Base-by-base conservation (phyloP, 2,329 filamentous ascomycete genomes). In the Lecanoromycetidae sp. region DNA sequence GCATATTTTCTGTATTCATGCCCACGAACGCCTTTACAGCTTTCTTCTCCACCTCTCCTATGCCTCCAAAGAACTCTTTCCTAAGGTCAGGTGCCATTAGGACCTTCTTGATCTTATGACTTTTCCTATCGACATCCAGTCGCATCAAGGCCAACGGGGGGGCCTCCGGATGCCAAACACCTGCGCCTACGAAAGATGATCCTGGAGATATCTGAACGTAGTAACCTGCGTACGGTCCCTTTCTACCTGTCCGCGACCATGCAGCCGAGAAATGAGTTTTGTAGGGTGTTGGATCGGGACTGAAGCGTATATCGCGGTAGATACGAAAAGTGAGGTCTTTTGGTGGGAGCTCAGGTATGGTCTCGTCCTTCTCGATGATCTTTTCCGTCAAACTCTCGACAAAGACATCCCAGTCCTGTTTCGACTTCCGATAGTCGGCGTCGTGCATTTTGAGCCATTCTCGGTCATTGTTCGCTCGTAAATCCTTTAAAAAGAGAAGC, bases 241-340 rank as follows among this genome's bases (percentile, higher is more conserved):
- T 94, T 46, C 84, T 76, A 17, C 87, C 87, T 0, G 87, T 93
- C 17, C 87, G 80, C 48, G 84, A 91, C 80, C 85, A 94, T 20
- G 85, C 84, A 30, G 83, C 87, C 8, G 83, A 84, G 64, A 88
- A 94, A 65, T 88, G 78, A 45, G 85, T 76, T 80, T 93, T 94
- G 70, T 94, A 94, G 0, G 88, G 87, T 2, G 86, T 91, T 17
- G 77, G 83, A 58, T 94, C 81, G 56, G 85, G 83, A 58, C 75
- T 84, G 66, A 94, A 94, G 46, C 87, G 78, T 35, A 91, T 75
- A 57, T 94, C 87, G 56, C 87, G 74, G 64, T 94, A 87, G 50
- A 94, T 91, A 51, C 87, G 80, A 61, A 90, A 94, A 39, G 87
- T 70, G 56, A 94, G 70, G 60, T 94, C 87, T 63, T 93, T 91